A percentile compares a stretch with the other conserved stretches of the same genome.
phyloP scores from a whole-genome alignment of 2,329 filamentous ascomycete species.

The Cordyceps pruinosa region DNA sequence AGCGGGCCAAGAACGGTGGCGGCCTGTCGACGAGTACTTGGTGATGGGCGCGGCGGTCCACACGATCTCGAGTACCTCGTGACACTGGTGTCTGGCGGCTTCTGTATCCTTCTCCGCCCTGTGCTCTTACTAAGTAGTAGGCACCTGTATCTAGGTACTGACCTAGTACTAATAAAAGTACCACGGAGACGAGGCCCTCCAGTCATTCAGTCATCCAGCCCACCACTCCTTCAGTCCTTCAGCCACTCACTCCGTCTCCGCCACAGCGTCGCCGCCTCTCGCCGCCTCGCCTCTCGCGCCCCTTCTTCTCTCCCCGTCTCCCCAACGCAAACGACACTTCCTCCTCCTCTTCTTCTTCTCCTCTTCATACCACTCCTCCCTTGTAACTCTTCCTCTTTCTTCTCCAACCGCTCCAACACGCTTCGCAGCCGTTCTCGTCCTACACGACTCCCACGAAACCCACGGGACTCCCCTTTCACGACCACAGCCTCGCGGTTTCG shows the following conservation, averaged over 20 bases:
- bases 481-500: neutral
- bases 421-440: neutral
- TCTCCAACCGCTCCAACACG: neutral
- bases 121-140: too few species aligned
- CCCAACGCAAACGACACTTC: neutral
- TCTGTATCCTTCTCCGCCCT: too few species aligned
- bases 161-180: too few species aligned
- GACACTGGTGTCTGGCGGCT: too few species aligned
- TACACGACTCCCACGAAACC: neutral
- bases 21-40: too few species aligned
- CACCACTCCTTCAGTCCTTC: neutral
- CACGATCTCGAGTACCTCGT: too few species aligned
- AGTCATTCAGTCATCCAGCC: neutral
- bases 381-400: neutral
- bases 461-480: neutral
- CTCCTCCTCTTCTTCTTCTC: slow-evolving; percentile 4
- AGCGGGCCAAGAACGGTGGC: too few species aligned
- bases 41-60: too few species aligned
- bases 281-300: neutral
- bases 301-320: slow-evolving; percentile 1
- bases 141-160: too few species aligned
- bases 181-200: neutral
- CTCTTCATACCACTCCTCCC: slow-evolving; percentile 3
- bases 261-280: neutral
- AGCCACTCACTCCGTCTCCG: slow-evolving; percentile 9